phyloP scores from a whole-genome alignment of 2,329 filamentous ascomycete genomes.

The Phialemoniopsis sp. region DNA sequence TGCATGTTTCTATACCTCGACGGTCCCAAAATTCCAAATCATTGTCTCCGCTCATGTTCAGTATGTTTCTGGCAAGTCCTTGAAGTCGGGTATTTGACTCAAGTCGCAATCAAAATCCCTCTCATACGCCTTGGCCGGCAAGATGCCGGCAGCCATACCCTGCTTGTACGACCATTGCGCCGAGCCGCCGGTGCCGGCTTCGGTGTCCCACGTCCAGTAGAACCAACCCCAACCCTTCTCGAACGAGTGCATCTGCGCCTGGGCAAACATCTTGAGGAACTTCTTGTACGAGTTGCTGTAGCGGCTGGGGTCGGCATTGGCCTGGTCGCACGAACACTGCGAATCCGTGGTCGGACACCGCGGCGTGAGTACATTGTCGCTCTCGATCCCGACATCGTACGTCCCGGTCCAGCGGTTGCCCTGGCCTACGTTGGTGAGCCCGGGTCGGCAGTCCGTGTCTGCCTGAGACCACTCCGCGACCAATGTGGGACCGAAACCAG shows the following conservation, averaged over 20 bases:
- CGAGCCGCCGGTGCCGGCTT: constrained; percentile 29
- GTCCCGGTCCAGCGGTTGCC: constrained; percentile 93
- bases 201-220: constrained; percentile 96
- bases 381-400: constrained; percentile 61
- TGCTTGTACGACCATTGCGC: constrained; percentile 90
- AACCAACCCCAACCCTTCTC: constrained; percentile 96
- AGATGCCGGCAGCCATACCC: constrained; percentile 70
- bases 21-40: neutral
- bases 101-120: constrained; percentile 65
- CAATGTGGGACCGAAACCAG: constrained; percentile 88
- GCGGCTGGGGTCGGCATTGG: constrained; percentile 66
- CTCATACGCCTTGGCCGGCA: constrained; percentile 72
- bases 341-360: constrained; percentile 66
- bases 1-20: neutral
- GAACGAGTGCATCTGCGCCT: constrained; percentile 94
- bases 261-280: constrained; percentile 84
- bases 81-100: constrained; percentile 48
- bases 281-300: constrained; percentile 76
- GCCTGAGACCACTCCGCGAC: constrained; percentile 98
- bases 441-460: constrained; percentile 86
- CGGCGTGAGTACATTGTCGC: constrained; percentile 61
- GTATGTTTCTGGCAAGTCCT: constrained; percentile 47
- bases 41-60: constrained; percentile 11
- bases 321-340: constrained; percentile 67
- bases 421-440: constrained; percentile 84